These are phyloP conservation scores for Neocucurbitaria cava DNA, from an alignment of 2,329 filamentous ascomycete genomes.

Conservation along the genomic window DNA sequence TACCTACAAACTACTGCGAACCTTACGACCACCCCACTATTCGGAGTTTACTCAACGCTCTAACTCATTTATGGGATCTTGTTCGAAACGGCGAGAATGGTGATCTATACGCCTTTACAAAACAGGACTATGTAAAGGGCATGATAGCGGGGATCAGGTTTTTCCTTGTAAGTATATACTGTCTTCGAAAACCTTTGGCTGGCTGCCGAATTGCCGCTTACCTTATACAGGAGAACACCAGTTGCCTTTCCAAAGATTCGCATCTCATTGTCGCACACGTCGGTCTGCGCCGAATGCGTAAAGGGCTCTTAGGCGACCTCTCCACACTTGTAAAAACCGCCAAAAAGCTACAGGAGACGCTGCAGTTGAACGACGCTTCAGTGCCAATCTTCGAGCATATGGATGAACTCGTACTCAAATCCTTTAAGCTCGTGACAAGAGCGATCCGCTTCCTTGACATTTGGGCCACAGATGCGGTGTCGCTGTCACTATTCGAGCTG, in stretches of 20 bases:
- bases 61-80: constrained; percentile 92
- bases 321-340: constrained; percentile 88
- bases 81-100: constrained; percentile 78
- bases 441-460: constrained; percentile 89
- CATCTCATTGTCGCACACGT: constrained; percentile 77
- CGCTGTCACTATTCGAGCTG: constrained; percentile 55
- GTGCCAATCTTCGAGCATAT: constrained; percentile 73
- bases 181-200: not conserved
- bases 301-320: constrained; percentile 86
- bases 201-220: constrained; percentile 19
- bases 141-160: constrained; percentile 92
- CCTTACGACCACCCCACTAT: constrained; percentile 90
- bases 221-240: constrained; percentile 74
- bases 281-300: constrained; percentile 78
- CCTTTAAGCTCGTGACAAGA: constrained; percentile 91
- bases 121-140: constrained; percentile 92
- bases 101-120: constrained; percentile 80
- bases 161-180: constrained; percentile 72
- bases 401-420: constrained; percentile 91
- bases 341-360: constrained; percentile 80
- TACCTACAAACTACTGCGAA: constrained; percentile 98
- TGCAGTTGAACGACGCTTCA: constrained; percentile 49
- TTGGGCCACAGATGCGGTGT: constrained; percentile 67
- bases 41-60: constrained; percentile 80
- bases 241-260: constrained; percentile 86